phyloP scores from a whole-genome alignment of 495 filamentous ascomycete species.

The Patellaria atrata region DNA sequence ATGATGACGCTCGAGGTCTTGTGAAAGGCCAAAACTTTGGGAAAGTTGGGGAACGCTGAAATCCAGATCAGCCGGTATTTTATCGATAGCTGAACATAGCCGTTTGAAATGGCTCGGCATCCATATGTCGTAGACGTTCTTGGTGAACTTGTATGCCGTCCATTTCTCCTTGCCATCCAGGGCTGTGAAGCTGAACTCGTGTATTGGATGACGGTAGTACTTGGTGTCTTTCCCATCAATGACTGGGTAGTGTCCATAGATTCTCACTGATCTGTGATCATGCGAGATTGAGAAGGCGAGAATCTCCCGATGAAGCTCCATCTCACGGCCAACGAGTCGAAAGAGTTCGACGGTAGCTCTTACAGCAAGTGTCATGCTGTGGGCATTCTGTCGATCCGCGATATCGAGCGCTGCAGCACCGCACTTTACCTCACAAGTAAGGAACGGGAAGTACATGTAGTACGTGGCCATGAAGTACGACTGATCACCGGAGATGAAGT shows the following conservation, averaged over 20 bases:
- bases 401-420: slow-evolving; percentile 24
- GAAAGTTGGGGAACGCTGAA: slow-evolving; percentile 10
- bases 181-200: slow-evolving; percentile 22
- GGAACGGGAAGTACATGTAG: slow-evolving; percentile 30
- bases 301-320: slow-evolving; percentile 29
- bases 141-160: slow-evolving; percentile 19
- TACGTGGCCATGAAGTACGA: slow-evolving; percentile 15
- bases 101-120: slow-evolving; percentile 16
- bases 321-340: slow-evolving; percentile 22
- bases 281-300: slow-evolving; percentile 36
- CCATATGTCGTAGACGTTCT: slow-evolving; percentile 18
- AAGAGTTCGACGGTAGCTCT: slow-evolving; percentile 27
- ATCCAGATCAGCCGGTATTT: slow-evolving; percentile 7
- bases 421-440: slow-evolving; percentile 30
- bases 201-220: slow-evolving; percentile 25
- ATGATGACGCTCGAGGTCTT: slow-evolving; percentile 6
- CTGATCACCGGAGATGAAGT: slow-evolving; percentile 3
- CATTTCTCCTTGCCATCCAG: slow-evolving; percentile 26
- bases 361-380: slow-evolving; percentile 25
- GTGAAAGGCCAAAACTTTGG: slow-evolving; percentile 7
- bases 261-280: slow-evolving; percentile 26
- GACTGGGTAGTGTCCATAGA: slow-evolving; percentile 17
- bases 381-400: slow-evolving; percentile 28
- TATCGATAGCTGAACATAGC: slow-evolving; percentile 14
- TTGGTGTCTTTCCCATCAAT: slow-evolving; percentile 9